phyloP scores from a whole-genome alignment of 2,329 filamentous ascomycete species.

The Claviceps purpurea region DNA sequence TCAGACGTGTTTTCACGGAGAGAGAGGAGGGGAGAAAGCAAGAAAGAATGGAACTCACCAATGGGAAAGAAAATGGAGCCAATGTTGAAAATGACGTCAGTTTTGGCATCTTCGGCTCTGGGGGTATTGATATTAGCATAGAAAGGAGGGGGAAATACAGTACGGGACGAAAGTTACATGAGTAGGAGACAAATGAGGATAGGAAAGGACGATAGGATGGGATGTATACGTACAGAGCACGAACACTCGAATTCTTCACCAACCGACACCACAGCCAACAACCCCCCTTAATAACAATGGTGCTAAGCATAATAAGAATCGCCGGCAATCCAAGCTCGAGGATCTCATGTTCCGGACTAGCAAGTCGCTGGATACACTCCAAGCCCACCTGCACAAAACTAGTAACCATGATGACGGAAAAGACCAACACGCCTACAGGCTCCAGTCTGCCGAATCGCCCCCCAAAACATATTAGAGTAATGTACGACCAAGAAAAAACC shows the following conservation, averaged over 20 bases:
- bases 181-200: background rate
- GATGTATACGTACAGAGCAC: conserved; percentile 45
- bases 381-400: conserved; percentile 69
- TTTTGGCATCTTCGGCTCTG: conserved; percentile 40
- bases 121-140: background rate
- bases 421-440: conserved; percentile 68
- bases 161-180: too few relatives aligned
- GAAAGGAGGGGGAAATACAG: background rate
- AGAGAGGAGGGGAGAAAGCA: background rate
- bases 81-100: conserved; percentile 80
- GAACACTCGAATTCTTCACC: conserved; percentile 75
- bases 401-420: conserved; percentile 76
- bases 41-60: conserved; percentile 22
- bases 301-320: conserved; percentile 66
- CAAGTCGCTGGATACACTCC: conserved; percentile 53
- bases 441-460: conserved; percentile 40
- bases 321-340: conserved; percentile 62
- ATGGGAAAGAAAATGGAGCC: conserved; percentile 83
- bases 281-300: conserved; percentile 66
- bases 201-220: too few relatives aligned
- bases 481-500: background rate
- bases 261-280: conserved; percentile 84
- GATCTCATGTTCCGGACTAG: conserved; percentile 46
- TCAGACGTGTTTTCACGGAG: background rate
- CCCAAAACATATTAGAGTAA: too few relatives aligned